phyloP scores from a whole-genome alignment of 2,329 filamentous ascomycete genomes.

The Venturia aucupariae region DNA sequence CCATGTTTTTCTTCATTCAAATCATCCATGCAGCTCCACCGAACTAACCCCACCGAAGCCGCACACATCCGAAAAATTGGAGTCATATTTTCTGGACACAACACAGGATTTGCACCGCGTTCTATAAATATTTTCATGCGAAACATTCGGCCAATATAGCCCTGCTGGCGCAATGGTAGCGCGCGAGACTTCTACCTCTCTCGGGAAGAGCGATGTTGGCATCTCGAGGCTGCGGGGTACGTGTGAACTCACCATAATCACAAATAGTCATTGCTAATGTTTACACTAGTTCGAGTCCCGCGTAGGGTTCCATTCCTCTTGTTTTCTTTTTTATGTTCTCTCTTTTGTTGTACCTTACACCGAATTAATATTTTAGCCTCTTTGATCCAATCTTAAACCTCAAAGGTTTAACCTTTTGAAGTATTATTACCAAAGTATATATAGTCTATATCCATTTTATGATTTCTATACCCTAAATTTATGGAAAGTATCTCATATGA shows the following conservation, averaged over 20 bases:
- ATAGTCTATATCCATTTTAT: too few species aligned
- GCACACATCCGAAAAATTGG: not conserved
- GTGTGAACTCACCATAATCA: too few species aligned
- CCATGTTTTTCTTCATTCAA: not conserved
- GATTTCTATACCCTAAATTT: too few species aligned
- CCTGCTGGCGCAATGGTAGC: constrained; percentile 4
- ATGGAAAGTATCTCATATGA: too few species aligned
- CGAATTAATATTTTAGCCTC: too few species aligned
- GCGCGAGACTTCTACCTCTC: not conserved
- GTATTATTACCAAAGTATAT: too few species aligned
- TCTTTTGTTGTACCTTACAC: too few species aligned
- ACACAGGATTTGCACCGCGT: too few species aligned
- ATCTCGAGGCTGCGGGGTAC: not conserved
- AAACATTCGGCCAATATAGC: not conserved
- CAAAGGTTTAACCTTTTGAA: too few species aligned
- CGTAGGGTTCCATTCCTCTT: not conserved
- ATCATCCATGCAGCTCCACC: not conserved
- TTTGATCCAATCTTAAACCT: too few species aligned
- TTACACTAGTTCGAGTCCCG: not conserved
- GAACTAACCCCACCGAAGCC: not conserved
- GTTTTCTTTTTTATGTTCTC: too few species aligned
- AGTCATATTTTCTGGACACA: not conserved
- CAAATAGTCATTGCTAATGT: too few species aligned
- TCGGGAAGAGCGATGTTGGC: not conserved
- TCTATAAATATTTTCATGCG: not conserved